A percentile compares a stretch with the other conserved stretches of the same genome.
Evolutionary conservation across 148 eudicot species (phyloP).

Genomic region (Camellia sinensis): DNA sequence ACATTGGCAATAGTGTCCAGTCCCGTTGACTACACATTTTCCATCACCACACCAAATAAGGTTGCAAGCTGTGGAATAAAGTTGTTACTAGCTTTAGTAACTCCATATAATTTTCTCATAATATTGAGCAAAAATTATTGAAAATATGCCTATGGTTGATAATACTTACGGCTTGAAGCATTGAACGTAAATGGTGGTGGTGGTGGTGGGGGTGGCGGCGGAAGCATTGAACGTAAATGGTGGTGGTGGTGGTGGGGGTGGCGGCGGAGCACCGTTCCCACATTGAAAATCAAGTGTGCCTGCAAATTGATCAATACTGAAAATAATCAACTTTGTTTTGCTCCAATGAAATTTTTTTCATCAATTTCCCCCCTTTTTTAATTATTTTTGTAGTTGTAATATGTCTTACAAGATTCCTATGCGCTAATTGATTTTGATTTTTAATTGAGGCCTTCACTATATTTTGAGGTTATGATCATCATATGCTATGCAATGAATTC

Average conservation of each 20-base stretch:
- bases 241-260: neutral
- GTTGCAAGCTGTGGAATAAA: conserved; percentile 20
- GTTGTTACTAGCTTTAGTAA: neutral
- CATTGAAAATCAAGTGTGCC: conserved; percentile 23
- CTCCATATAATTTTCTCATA: neutral
- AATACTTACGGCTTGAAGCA: conserved; percentile 14
- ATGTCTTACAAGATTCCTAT: too few relatives aligned
- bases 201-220: conserved; percentile 6
- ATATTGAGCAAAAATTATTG: neutral
- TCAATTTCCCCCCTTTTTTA: too few relatives aligned
- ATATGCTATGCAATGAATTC: too few relatives aligned
- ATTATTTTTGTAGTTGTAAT: too few relatives aligned
- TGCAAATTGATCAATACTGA: conserved; percentile 2
- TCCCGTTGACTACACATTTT: conserved; percentile 17
- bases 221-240: neutral
- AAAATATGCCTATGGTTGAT: neutral
- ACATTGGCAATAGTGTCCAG: conserved; percentile 28
- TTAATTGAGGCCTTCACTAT: too few relatives aligned
- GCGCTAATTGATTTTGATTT: too few relatives aligned
- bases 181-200: neutral
- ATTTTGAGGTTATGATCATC: too few relatives aligned
- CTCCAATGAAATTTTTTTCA: too few relatives aligned
- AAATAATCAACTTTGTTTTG: neutral
- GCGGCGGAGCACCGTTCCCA: conserved; percentile 11
- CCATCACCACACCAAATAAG: conserved; percentile 30